A percentile compares a stretch with the other conserved stretches of the same genome.
These are phyloP conservation scores for Annulohypoxylon nitens DNA, from an alignment of 495 filamentous ascomycete genomes.

Conservation along the genomic window DNA sequence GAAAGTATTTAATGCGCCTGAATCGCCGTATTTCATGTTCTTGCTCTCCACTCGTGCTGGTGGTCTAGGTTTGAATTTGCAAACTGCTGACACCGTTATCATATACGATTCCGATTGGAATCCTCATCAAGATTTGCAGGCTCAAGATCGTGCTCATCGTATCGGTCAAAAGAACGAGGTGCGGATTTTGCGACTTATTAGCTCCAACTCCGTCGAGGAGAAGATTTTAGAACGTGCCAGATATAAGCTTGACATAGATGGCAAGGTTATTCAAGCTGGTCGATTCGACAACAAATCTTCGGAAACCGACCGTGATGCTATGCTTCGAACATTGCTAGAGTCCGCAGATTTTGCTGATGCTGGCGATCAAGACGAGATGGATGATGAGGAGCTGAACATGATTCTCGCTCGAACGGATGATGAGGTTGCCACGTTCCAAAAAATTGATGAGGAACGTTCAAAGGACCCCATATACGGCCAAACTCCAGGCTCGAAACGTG, in stretches of 20 bases:
- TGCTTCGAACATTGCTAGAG: constrained; percentile 91
- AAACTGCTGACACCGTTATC: constrained; percentile 98
- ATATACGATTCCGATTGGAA: constrained; percentile 99
- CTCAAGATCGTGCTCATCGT: constrained; percentile 99
- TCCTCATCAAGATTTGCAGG: constrained; percentile 98
- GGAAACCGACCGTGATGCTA: constrained; percentile 96
- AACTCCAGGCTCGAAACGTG: constrained; percentile 66
- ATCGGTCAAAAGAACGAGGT: constrained; percentile 99
- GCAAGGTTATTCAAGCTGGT: constrained; percentile 98
- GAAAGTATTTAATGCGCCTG: constrained; percentile 86
- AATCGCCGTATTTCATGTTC: constrained; percentile 97
- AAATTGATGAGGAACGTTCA: constrained; percentile 81
- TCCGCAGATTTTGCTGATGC: constrained; percentile 88
- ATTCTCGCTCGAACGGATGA: constrained; percentile 83
- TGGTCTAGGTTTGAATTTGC: constrained; percentile 95
- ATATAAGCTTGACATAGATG: constrained; percentile 98
- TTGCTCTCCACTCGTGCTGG: constrained; percentile 98
- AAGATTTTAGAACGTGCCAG: constrained; percentile 98
- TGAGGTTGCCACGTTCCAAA: constrained; percentile 76
- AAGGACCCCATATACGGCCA: constrained; percentile 77
- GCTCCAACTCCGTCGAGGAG: constrained; percentile 96
- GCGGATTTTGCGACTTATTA: constrained; percentile 93
- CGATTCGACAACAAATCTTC: constrained; percentile 99
- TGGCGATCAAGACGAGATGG: constrained; percentile 90
- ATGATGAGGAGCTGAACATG: constrained; percentile 95